Evolutionary conservation across 192 early-diverging fungal species (phyloP).

Genomic region (Backusella australiensis): DNA sequence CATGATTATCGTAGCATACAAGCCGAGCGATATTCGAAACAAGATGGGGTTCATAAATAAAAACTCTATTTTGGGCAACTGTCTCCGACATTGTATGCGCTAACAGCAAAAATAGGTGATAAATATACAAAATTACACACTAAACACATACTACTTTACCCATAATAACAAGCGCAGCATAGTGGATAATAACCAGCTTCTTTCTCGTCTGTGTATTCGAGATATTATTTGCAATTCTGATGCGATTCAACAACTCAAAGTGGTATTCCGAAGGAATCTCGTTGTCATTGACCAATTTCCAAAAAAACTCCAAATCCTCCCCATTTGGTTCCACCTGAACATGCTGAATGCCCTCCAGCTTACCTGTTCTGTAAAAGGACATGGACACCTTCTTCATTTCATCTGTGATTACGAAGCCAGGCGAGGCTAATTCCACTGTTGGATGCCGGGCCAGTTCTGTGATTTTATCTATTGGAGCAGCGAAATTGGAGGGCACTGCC

Average conservation of each 20-base stretch:
- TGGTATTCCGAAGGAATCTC: constrained; percentile 68
- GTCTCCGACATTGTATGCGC: constrained; percentile 63
- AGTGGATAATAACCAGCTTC: constrained; percentile 67
- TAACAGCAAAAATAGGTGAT: constrained; percentile 15
- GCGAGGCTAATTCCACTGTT: not conserved
- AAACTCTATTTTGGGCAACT: constrained; percentile 66
- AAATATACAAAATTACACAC: not conserved
- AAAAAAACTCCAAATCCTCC: constrained; percentile 55
- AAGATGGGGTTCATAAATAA: constrained; percentile 88
- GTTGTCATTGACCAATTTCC: constrained; percentile 63
- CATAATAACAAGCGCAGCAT: constrained; percentile 77
- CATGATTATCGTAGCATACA: constrained; percentile 64
- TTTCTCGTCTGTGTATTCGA: constrained; percentile 45
- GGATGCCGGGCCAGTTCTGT: constrained; percentile 53
- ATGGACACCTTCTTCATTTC: constrained; percentile 41
- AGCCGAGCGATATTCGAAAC: constrained; percentile 74
- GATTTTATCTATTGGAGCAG: constrained; percentile 53
- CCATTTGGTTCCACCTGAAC: constrained; percentile 37
- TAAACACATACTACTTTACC: constrained; percentile 40
- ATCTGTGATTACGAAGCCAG: constrained; percentile 1
- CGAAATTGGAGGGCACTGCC: constrained; percentile 53
- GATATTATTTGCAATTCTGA: constrained; percentile 69
- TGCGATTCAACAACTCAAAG: constrained; percentile 79
- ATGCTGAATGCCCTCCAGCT: not conserved
- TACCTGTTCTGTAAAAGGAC: constrained; percentile 2